Evolutionary conservation across 257 asterid species (phyloP).

Genomic region (Solanum piurae): DNA sequence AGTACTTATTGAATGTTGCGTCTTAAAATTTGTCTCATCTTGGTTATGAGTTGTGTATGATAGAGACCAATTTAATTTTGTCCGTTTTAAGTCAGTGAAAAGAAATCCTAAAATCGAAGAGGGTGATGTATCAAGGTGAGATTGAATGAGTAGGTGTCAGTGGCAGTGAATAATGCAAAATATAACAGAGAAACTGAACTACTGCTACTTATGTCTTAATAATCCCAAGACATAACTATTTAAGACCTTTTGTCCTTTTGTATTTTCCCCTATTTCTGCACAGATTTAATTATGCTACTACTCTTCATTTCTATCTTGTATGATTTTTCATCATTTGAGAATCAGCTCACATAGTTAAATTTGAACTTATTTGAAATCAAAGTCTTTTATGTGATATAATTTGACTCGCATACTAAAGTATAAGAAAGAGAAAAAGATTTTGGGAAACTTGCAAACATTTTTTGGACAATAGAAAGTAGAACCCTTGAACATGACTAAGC

Average conservation of each 20-base stretch:
- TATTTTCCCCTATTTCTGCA: neutral
- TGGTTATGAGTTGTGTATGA: neutral
- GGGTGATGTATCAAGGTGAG: neutral
- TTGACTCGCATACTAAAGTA: neutral
- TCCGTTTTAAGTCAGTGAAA: neutral
- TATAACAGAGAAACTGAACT: conserved; percentile 17
- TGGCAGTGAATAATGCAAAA: conserved; percentile 25
- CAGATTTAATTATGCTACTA: neutral
- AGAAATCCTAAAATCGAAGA: conserved; percentile 8
- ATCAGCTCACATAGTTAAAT: neutral
- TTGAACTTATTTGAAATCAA: neutral
- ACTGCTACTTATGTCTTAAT: conserved; percentile 4
- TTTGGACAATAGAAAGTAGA: neutral
- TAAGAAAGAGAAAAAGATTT: no score
- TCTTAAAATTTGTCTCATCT: conserved; percentile 8
- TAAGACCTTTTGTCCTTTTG: conserved; percentile 1
- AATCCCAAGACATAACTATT: conserved; percentile 1
- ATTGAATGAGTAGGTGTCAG: neutral
- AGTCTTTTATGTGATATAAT: neutral
- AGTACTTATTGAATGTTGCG: neutral
- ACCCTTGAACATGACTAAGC: neutral
- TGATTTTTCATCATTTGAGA: neutral
- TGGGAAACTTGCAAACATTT: neutral
- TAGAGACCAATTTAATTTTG: neutral
- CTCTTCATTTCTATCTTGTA: neutral